Evolutionary conservation across 208 protist species (phyloP).

Genomic region (Trypanosoma boissoni): DNA sequence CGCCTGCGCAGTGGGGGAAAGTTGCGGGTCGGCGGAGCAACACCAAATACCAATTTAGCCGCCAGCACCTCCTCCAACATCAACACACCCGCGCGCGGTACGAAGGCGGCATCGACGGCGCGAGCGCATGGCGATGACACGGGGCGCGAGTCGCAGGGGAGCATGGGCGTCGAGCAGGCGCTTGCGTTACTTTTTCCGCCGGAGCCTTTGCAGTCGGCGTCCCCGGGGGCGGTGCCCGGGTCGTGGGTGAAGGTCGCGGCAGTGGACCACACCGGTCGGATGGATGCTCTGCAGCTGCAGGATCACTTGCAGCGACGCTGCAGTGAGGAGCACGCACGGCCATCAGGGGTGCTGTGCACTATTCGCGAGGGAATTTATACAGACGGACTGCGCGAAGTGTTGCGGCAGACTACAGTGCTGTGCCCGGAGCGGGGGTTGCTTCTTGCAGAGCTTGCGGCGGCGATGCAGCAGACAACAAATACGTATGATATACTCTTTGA

Average conservation of each 20-base stretch:
- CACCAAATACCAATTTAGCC: no score
- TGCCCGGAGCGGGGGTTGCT: slow-evolving; percentile 87
- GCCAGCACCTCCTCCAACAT: no score
- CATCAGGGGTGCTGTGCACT: slow-evolving; percentile 59
- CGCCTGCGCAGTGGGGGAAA: not conserved
- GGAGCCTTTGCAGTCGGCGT: slow-evolving; percentile 15
- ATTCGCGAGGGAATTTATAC: slow-evolving; percentile 75
- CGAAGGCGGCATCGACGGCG: no score
- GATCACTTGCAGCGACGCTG: slow-evolving; percentile 69
- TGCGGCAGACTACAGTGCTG: slow-evolving; percentile 77
- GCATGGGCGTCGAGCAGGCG: slow-evolving; percentile 27
- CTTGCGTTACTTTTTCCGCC: slow-evolving; percentile 44
- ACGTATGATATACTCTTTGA: slow-evolving; percentile 87
- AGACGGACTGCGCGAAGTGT: slow-evolving; percentile 81
- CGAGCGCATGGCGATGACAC: not conserved
- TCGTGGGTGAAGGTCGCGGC: slow-evolving; percentile 58
- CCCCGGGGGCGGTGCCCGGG: not conserved
- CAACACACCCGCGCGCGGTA: no score
- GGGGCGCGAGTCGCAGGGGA: slow-evolving; percentile 12
- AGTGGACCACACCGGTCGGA: slow-evolving; percentile 49
- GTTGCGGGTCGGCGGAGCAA: no score
- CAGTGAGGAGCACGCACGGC: slow-evolving; percentile 54
- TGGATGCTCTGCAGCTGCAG: slow-evolving; percentile 74
- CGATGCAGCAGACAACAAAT: slow-evolving; percentile 67
- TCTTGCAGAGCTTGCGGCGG: slow-evolving; percentile 53